These are phyloP conservation scores for Sambucus nigra DNA, from an alignment of 129 eudicot species.

Conservation along the genomic window DNA sequence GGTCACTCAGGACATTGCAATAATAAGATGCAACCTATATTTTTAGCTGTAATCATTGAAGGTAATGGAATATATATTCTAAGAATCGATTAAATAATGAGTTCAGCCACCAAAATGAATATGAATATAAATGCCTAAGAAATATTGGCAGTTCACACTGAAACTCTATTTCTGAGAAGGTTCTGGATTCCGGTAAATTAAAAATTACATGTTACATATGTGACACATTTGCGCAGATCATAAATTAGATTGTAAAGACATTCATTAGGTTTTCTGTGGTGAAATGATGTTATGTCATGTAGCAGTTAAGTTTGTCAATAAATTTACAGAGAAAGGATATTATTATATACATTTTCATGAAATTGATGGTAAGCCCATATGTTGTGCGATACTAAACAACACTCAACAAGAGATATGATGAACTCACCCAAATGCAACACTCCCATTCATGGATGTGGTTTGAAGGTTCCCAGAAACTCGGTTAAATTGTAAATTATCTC, in stretches of 20 bases:
- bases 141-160: too few species aligned
- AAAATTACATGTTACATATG: too few species aligned
- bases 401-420: conserved; percentile 2
- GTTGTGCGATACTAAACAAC: not conserved
- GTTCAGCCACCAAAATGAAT: too few species aligned
- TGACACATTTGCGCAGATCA: not conserved
- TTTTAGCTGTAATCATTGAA: too few species aligned
- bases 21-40: too few species aligned
- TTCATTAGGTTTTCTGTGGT: not conserved
- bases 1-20: too few species aligned
- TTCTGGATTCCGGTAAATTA: too few species aligned
- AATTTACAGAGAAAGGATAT: not conserved
- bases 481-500: conserved; percentile 43
- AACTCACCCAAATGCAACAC: conserved; percentile 78
- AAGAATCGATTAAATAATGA: too few species aligned
- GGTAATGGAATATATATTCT: too few species aligned
- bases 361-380: not conserved
- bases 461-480: conserved; percentile 65
- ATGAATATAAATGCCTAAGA: too few species aligned
- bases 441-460: conserved; percentile 48
- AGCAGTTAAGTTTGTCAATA: not conserved
- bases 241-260: not conserved
- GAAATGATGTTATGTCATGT: not conserved
- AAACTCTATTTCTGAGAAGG: too few species aligned
- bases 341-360: too few species aligned